Conservation (phyloP, 306 rosid genomes). For the Albizia julibrissin region DNA sequence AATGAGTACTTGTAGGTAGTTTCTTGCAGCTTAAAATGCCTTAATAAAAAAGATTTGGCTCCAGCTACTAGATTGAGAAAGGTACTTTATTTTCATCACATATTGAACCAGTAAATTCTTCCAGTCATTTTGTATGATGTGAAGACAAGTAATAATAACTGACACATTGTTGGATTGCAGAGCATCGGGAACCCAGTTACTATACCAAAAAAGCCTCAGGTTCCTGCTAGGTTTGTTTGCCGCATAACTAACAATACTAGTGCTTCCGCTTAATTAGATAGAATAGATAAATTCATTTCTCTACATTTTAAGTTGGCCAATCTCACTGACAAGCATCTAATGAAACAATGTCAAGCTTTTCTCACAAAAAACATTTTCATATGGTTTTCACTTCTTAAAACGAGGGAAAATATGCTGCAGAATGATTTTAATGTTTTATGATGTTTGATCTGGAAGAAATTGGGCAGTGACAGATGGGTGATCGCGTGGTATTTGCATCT, state of each 20-base stretch:
- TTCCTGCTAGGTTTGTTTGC: constrained; percentile 48
- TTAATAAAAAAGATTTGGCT: constrained; percentile 43
- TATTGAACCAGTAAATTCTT: constrained; percentile 3
- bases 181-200: constrained; percentile 28
- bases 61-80: constrained; percentile 45
- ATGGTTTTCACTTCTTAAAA: constrained; percentile 1
- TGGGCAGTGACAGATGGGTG: constrained; percentile 8
- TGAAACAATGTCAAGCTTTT: constrained; percentile 14
- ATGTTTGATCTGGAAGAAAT: background rate
- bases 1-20: constrained; percentile 52
- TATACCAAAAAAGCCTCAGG: constrained; percentile 46
- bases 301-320: constrained; percentile 1
- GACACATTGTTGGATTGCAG: constrained; percentile 56
- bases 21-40: constrained; percentile 43
- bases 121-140: constrained; percentile 23
- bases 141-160: constrained; percentile 1
- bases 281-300: constrained; percentile 4
- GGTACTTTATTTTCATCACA: constrained; percentile 48
- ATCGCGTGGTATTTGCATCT: background rate
- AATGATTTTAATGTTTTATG: constrained; percentile 6
- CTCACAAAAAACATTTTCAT: background rate
- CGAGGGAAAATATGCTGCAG: background rate
- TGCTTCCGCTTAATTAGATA: constrained; percentile 3
- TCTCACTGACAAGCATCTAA: constrained; percentile 2
- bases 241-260: constrained; percentile 22